These are phyloP conservation scores for Diaporthe citri DNA, from an alignment of 2,329 filamentous ascomycete species.

Conservation along the genomic window DNA sequence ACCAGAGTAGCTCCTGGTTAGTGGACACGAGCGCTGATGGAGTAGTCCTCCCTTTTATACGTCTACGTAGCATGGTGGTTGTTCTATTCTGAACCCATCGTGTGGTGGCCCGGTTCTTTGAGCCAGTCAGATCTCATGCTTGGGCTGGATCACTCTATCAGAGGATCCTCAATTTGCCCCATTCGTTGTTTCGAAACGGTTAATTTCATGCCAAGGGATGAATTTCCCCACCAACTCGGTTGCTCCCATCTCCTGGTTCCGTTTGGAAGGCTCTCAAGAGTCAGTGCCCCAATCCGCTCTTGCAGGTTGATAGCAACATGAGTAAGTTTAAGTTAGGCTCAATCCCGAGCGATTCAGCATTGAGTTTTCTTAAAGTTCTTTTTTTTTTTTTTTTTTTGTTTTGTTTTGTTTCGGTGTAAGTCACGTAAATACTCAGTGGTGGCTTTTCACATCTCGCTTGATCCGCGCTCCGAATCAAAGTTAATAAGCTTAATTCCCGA, in stretches of 20 bases:
- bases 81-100: neutral
- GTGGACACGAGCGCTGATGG: neutral
- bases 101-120: neutral
- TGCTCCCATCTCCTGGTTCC: neutral
- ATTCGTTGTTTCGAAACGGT: constrained; percentile 7
- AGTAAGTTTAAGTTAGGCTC: neutral
- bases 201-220: constrained; percentile 17
- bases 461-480: too few relatives aligned
- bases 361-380: neutral
- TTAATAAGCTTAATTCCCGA: too few relatives aligned
- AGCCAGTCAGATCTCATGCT: neutral
- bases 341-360: neutral
- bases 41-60: neutral
- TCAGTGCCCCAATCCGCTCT: neutral
- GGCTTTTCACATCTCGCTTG: neutral
- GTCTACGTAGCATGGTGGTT: neutral
- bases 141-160: neutral
- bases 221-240: neutral
- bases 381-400: neutral
- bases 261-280: neutral
- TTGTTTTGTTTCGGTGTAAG: neutral
- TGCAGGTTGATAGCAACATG: neutral
- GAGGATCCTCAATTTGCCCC: constrained; percentile 7
- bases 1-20: neutral
- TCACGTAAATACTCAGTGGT: neutral